These are phyloP conservation scores for Glonium stellatum DNA, from an alignment of 495 filamentous ascomycete genomes.

Conservation along the genomic window DNA sequence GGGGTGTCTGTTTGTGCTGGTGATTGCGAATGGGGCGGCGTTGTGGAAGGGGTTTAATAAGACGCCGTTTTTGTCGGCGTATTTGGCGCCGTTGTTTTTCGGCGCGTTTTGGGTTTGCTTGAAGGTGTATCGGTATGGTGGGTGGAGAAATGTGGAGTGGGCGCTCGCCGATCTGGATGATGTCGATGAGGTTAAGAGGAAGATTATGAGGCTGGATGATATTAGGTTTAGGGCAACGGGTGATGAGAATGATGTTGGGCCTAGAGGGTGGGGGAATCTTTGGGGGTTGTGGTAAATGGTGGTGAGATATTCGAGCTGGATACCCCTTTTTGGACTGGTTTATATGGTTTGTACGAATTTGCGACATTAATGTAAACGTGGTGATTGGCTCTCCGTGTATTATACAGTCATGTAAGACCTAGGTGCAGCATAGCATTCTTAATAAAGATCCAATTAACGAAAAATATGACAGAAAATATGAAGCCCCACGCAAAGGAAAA, in stretches of 20 bases:
- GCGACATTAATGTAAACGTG: no score
- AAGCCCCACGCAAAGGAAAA: no score
- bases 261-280: background rate
- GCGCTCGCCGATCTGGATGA: background rate
- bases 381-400: no score
- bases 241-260: background rate
- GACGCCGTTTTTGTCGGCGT: conserved; percentile 36
- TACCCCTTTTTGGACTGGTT: no score
- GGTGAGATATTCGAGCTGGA: no score
- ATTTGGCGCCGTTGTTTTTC: conserved; percentile 36
- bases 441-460: no score
- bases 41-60: conserved; percentile 37
- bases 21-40: conserved; percentile 38
- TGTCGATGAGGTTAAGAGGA: background rate
- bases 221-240: background rate
- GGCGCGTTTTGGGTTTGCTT: conserved; percentile 32
- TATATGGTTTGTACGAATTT: no score
- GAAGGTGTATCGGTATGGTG: conserved; percentile 23
- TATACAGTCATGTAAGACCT: no score
- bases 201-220: background rate
- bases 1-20: conserved; percentile 38
- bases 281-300: background rate
- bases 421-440: no score
- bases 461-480: no score
- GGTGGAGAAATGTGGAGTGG: background rate